Evolutionary conservation across 768 basidiomycete species (phyloP), one percentile per base, ranked within the genome.

Genomic region (Boletus bicolor): DNA sequence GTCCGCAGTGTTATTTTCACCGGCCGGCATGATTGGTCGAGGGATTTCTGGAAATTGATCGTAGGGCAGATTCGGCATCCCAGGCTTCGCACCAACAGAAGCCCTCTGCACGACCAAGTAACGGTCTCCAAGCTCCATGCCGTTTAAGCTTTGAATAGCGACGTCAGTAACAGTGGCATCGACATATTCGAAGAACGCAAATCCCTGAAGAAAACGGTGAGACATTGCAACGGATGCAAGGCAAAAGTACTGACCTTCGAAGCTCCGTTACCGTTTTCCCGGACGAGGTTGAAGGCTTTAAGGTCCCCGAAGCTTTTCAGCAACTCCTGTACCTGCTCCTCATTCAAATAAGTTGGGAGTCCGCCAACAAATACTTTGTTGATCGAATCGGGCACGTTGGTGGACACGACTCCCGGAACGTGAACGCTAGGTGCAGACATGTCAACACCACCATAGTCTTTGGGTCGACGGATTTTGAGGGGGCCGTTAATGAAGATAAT

Each of bases 311-410:
- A 99, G 68, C 87, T 93, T 79, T 93, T 98, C 60, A 99, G 79
- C 34, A 99, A 72, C 71, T 99, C 97, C 85, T 96, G 93, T 56
- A 98, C 97, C 74, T 98, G 95, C 68, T 97, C 97, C 73, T 99
- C 97, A 65, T 92, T 95, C 46, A 99, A 83, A 72, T 98, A 98
- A 21, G 90, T 82, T 15, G 97, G 97, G 54, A 99, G 77, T 51
- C 95, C 96, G 42, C 97, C 97, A 57, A 99, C 89, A 66, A 98
- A 99, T 51, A 99, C 81, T 77, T 98, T 98, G 83, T 98, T 95
- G 73, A 91, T 89, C 26, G 94, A 94, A 72, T 99, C 97, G 19
- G 94, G 93, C 24, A 98, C 93, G 64, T 94, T 95, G 51, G 92
- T 93, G 6, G 92, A 94, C n/a, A 97, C 91, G 43, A 94, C 89